Base-by-base conservation (phyloP, 805 yeast species). In the Candida patagonica region DNA sequence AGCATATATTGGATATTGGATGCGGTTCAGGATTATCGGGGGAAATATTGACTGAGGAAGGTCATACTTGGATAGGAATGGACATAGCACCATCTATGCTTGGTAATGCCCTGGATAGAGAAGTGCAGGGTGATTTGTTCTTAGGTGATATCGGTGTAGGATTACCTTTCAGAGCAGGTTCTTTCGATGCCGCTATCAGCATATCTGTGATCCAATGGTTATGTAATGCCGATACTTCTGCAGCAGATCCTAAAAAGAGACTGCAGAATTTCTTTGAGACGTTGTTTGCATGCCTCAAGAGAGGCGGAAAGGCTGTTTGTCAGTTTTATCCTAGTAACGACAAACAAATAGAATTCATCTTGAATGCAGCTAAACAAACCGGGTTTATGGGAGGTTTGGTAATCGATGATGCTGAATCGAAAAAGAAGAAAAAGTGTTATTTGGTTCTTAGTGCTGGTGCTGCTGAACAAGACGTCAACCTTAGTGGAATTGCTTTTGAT, bases 21-120 rank as follows among this genome's bases (percentile, higher is more conserved):
- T 92, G 97, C 67, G 98, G 98, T 2, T 87, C 96, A 0, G 97
- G 98, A 0, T 71, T 92, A 13, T 78, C 92, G 26, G 98, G 98
- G 5, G 97, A 92, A 56, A 89, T 92, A 26, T 65, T 92, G 31
- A 76, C 89, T 0, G 95, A 92, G 54, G 97, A 92, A 58, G 95
- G 94, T 6, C 95, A 85, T 56, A 67, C 78, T 42, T 92, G 98
- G 97, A 65, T 85, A 30, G 98, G 98, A 5, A 77, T 92, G 85
- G 98, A 92, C 62, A 92, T 92, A 37, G 76, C 97, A 0, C 89
- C 96, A 1, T 79, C 89, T 35, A 92, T 92, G 98, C 68, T 92
- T 51, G 96, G 95, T 1, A 83, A 94, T 3, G 98, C 94, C 0
- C 63, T 92, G 25, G 95, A 87, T 51, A 70, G 96, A 56, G 96